A percentile compares a stretch with the other conserved stretches of the same genome.
Conservation (phyloP, 2,329 filamentous ascomycete species). For the Geosmithia putterillii region DNA sequence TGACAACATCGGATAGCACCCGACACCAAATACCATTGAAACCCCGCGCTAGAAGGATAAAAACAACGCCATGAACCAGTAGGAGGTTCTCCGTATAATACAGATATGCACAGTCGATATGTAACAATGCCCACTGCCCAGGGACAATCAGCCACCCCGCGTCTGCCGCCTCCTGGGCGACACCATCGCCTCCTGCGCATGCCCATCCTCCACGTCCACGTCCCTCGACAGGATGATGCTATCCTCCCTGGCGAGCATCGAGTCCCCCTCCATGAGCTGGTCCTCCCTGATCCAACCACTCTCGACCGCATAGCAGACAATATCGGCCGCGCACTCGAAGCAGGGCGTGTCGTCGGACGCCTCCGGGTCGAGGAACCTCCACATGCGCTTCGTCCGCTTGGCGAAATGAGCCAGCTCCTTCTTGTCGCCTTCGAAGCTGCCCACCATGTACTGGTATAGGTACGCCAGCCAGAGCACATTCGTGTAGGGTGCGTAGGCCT, state of each 20-base stretch:
- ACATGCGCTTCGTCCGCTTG: conserved; percentile 37
- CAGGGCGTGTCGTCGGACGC: conserved; percentile 32
- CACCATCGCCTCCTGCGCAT: conserved; percentile 11
- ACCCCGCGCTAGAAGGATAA: not conserved
- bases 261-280: conserved; percentile 31
- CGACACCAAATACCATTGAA: not conserved
- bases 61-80: not conserved
- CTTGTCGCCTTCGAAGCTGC: conserved; percentile 32
- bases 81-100: not conserved
- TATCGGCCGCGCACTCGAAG: conserved; percentile 42
- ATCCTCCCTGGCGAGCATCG: conserved; percentile 23
- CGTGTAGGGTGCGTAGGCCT: conserved; percentile 43
- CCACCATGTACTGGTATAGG: conserved; percentile 39
- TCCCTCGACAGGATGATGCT: conserved; percentile 24
- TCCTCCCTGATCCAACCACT: conserved; percentile 42
- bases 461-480: conserved; percentile 56
- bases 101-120: not conserved
- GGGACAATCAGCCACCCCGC: not conserved
- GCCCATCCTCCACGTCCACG: conserved; percentile 10
- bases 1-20: no score
- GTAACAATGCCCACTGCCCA: not conserved
- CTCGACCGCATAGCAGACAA: conserved; percentile 45
- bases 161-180: conserved; percentile 8
- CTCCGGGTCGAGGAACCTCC: conserved; percentile 38
- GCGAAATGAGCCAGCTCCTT: conserved; percentile 33